These are phyloP conservation scores for Phytophthora fragariae DNA, from an alignment of 352 stramenopile genomes.

Conservation along the genomic window DNA sequence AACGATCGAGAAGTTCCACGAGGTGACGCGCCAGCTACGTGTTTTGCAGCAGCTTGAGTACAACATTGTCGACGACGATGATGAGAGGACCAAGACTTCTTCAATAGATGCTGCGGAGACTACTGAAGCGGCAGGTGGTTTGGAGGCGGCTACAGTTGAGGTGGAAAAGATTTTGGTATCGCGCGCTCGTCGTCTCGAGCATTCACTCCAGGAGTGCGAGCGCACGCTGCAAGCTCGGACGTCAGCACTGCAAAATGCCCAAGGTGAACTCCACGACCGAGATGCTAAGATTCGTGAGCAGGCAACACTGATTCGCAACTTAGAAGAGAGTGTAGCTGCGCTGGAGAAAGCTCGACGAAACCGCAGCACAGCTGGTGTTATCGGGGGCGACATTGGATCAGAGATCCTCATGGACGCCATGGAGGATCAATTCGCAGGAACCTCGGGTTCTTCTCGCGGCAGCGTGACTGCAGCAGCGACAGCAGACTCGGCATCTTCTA, in stretches of 20 bases:
- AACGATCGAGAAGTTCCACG: conserved; percentile 87
- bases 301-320: conserved; percentile 49
- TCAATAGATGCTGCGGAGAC: conserved; percentile 17
- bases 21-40: conserved; percentile 90
- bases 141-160: conserved; percentile 47
- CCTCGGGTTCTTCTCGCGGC: conserved; percentile 26
- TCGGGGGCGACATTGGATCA: conserved; percentile 54
- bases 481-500: conserved; percentile 15
- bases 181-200: conserved; percentile 73
- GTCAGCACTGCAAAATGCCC: conserved; percentile 43
- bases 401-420: conserved; percentile 82
- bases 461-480: conserved; percentile 7
- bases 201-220: conserved; percentile 77
- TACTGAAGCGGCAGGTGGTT: conserved; percentile 25
- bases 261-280: conserved; percentile 44
- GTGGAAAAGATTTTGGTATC: conserved; percentile 74
- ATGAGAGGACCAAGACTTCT: conserved; percentile 40
- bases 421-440: conserved; percentile 58
- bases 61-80: conserved; percentile 81
- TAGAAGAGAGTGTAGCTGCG: conserved; percentile 75
- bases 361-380: conserved; percentile 23
- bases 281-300: conserved; percentile 62
- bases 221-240: conserved; percentile 44
- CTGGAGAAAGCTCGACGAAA: conserved; percentile 57
- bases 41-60: conserved; percentile 94